Evolutionary conservation across 1,284 basidiomycete genomes (phyloP).

Genomic region (Pseudozyma sp.): DNA sequence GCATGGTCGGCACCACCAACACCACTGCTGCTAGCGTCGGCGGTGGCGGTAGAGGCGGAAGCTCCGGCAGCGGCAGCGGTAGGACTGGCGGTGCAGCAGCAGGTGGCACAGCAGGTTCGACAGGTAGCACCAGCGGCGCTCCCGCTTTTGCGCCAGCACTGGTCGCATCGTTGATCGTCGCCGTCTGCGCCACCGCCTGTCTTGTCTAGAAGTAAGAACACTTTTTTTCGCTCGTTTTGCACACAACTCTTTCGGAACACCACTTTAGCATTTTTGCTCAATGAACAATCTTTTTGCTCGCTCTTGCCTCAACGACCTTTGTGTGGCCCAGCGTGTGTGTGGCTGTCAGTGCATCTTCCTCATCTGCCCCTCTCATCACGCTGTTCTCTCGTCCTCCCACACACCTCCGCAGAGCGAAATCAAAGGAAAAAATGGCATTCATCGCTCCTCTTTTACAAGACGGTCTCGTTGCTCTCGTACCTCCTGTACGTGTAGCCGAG

Average conservation of each 20-base stretch:
- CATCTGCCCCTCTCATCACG: no score
- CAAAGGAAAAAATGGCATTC: no score
- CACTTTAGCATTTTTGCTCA: no score
- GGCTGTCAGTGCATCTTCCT: no score
- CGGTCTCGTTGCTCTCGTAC: constrained; percentile 64
- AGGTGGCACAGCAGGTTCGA: not conserved
- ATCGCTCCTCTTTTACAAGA: constrained; percentile 13
- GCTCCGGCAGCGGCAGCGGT: not conserved
- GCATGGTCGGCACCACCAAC: not conserved
- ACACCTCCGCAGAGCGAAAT: no score
- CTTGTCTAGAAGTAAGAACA: no score
- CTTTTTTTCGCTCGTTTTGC: no score
- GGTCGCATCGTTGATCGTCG: not conserved
- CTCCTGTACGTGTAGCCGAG: constrained; percentile 66
- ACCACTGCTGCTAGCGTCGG: constrained; percentile 1
- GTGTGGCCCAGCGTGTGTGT: no score
- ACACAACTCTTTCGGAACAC: no score
- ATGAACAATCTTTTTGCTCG: no score
- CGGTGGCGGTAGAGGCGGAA: not conserved
- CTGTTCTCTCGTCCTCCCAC: no score
- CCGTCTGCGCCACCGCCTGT: not conserved
- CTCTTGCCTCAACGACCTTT: no score
- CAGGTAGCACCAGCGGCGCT: not conserved
- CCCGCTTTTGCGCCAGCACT: not conserved
- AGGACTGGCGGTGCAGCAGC: not conserved